Evolutionary conservation across 306 rosid genomes (phyloP).

Genomic region (Calophaca sinica): DNA sequence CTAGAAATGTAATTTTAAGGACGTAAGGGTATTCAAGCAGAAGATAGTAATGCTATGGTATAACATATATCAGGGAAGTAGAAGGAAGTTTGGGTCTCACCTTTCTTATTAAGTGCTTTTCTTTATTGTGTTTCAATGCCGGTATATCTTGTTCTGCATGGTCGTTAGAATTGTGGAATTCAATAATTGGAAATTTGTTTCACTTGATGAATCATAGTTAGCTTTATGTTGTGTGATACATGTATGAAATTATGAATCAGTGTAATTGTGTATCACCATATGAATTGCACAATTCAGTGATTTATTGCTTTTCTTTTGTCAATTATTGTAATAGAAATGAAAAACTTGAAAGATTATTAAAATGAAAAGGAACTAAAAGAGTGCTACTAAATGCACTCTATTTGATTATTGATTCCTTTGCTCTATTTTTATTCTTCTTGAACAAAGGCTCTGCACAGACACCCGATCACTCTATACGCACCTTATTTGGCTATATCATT

Average conservation of each 20-base stretch:
- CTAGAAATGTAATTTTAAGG: background rate
- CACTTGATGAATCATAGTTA: background rate
- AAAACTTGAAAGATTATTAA: background rate
- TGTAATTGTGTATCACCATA: background rate
- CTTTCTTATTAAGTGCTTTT: background rate
- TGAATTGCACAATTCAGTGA: background rate
- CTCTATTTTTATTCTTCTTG: conserved; percentile 1
- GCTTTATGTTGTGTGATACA: background rate
- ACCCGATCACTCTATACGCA: background rate
- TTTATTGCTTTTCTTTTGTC: background rate
- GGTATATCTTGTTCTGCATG: background rate
- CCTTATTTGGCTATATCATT: conserved; percentile 15
- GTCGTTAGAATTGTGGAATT: background rate
- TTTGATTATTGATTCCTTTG: conserved; percentile 9
- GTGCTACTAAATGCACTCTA: background rate
- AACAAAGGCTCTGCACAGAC: background rate
- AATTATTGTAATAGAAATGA: background rate
- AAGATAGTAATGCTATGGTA: background rate
- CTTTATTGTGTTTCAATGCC: conserved; percentile 11
- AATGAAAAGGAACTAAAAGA: background rate
- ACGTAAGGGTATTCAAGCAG: conserved; percentile 1
- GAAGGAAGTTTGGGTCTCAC: background rate
- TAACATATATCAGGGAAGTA: background rate
- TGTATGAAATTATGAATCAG: background rate
- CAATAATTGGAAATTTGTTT: background rate